A percentile compares a stretch with the other conserved stretches of the same genome.
phyloP scores from a whole-genome alignment of 2,329 filamentous ascomycete species.

The Fusarium succisae region DNA sequence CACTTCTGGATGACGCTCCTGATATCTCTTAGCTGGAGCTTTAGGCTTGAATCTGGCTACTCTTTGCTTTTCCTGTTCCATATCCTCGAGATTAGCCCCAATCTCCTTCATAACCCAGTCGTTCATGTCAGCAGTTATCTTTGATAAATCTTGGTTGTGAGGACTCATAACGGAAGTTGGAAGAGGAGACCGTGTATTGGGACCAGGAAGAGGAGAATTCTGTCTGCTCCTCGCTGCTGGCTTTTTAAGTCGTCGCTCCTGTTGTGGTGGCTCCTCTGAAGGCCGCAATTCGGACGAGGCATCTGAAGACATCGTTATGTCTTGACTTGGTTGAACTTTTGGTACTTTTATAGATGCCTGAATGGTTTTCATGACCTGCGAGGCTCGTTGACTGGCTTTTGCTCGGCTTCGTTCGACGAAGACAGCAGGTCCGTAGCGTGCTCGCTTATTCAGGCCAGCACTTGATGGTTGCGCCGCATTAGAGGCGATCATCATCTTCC shows the following conservation, averaged over 20 bases:
- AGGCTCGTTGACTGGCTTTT: conserved; percentile 44
- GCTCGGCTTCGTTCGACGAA: conserved; percentile 64
- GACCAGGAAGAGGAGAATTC: conserved; percentile 34
- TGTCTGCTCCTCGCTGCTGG: conserved; percentile 45
- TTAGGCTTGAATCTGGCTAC: conserved; percentile 64
- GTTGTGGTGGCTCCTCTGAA: conserved; percentile 3
- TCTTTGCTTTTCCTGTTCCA: conserved; percentile 54
- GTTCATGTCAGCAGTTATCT: conserved; percentile 65
- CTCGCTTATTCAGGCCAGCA: conserved; percentile 53
- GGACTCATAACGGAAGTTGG: conserved; percentile 47
- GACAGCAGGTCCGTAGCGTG: conserved; percentile 56
- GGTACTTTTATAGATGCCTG: conserved; percentile 12
- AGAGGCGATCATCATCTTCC: conserved; percentile 52
- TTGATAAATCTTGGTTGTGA: conserved; percentile 57
- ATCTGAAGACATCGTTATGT: conserved; percentile 2
- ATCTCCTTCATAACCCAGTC: conserved; percentile 68
- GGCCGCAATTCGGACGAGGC: background rate
- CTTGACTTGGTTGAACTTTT: background rate
- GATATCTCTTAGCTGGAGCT: conserved; percentile 62
- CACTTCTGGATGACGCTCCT: conserved; percentile 63
- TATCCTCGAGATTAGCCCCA: conserved; percentile 59
- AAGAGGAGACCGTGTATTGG: conserved; percentile 41
- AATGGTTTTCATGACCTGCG: conserved; percentile 15
- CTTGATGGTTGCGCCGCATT: conserved; percentile 23
- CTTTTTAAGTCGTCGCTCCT: conserved; percentile 47